phyloP scores from a whole-genome alignment of 495 filamentous ascomycete genomes.

The Tuber microsphaerosporum region DNA sequence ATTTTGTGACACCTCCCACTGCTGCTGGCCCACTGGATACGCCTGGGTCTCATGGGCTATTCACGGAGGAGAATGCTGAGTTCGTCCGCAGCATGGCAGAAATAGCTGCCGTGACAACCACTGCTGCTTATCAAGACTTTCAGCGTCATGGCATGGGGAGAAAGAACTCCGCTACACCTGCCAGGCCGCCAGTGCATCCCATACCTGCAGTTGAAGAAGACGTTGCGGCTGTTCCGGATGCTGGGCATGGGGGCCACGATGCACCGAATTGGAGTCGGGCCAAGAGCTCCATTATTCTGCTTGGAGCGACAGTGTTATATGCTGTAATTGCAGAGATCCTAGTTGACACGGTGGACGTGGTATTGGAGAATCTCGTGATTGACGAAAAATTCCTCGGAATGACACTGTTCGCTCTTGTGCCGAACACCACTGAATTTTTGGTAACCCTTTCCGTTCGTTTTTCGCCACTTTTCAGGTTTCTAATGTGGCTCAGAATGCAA shows the following conservation, averaged over 20 bases:
- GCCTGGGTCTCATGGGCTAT: conserved; percentile 51
- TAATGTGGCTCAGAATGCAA: conserved; percentile 70
- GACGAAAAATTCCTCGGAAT: conserved; percentile 98
- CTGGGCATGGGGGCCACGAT: conserved; percentile 71
- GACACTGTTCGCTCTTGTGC: conserved; percentile 91
- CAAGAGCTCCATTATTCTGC: conserved; percentile 81
- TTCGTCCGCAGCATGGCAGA: conserved; percentile 79
- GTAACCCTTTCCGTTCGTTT: conserved; percentile 48
- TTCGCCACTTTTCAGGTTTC: conserved; percentile 20
- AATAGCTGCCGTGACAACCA: conserved; percentile 83
- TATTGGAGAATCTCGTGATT: conserved; percentile 78
- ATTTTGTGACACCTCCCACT: conserved; percentile 22
- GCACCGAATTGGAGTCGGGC: conserved; percentile 93
- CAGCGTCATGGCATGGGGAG: conserved; percentile 39
- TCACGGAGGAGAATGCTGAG: conserved; percentile 68
- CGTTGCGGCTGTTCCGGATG: conserved; percentile 45
- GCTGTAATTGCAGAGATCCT: conserved; percentile 94
- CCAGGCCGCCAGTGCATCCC: conserved; percentile 39
- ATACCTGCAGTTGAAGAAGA: conserved; percentile 45
- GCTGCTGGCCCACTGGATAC: conserved; percentile 48
- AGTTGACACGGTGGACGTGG: conserved; percentile 91
- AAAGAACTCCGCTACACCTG: conserved; percentile 11
- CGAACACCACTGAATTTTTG: conserved; percentile 96
- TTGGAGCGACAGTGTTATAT: conserved; percentile 85
- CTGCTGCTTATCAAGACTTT: conserved; percentile 75